Percentiles rank a stretch among this genome's conserved stretches.
phyloP scores from a whole-genome alignment of 2,329 filamentous ascomycete genomes.

The Metarhizium guizhouense region DNA sequence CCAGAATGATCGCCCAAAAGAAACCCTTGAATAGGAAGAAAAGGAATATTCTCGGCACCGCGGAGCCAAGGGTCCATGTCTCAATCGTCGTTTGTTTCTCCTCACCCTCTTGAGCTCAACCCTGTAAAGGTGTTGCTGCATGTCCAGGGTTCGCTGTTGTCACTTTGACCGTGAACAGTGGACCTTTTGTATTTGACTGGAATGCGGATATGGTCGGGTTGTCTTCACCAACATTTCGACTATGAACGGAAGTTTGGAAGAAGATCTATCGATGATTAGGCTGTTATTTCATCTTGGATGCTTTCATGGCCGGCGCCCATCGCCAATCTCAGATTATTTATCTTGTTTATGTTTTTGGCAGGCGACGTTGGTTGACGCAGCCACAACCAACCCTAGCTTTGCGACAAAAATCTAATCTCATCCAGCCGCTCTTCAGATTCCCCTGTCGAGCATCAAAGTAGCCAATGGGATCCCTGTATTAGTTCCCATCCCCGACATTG shows the following conservation, averaged over 20 bases:
- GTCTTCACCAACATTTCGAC: not conserved
- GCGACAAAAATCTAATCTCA: too few species aligned
- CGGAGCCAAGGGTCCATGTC: not conserved
- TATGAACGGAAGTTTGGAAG: not conserved
- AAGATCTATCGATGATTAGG: not conserved
- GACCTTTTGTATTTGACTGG: not conserved
- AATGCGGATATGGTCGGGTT: not conserved
- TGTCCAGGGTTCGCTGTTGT: not conserved
- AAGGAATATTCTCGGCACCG: constrained; percentile 2
- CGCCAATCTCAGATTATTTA: not conserved
- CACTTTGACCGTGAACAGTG: not conserved
- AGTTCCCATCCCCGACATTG: too few species aligned
- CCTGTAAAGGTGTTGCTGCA: constrained; percentile 1
- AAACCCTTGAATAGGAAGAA: not conserved
- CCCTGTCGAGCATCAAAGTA: too few species aligned
- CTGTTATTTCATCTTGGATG: not conserved
- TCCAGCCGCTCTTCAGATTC: too few species aligned
- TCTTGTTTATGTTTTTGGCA: not conserved
- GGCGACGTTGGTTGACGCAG: too few species aligned
- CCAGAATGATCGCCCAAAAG: not conserved
- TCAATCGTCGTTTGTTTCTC: not conserved
- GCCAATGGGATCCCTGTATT: too few species aligned
- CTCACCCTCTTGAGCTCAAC: not conserved
- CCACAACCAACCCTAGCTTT: too few species aligned
- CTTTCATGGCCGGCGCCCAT: not conserved